phyloP scores from a whole-genome alignment of 306 rosid genomes.

The Fagus crenata region DNA sequence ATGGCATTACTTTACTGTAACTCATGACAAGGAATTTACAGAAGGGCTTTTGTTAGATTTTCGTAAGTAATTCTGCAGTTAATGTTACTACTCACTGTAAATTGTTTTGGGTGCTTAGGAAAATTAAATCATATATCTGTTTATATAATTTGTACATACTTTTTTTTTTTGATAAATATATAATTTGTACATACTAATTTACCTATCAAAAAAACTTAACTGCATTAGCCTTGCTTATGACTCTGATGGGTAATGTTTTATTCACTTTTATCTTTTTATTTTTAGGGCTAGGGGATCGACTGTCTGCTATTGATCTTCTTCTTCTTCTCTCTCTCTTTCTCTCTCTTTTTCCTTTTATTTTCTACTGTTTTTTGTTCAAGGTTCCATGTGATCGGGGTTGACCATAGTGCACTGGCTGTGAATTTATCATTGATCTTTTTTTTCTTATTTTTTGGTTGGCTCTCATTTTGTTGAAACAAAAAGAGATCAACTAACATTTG shows the following conservation, averaged over 20 bases:
- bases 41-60: neutral
- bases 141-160: neutral
- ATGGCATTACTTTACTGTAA: neutral
- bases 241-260: neutral
- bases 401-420: neutral
- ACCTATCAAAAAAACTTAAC: neutral
- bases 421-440: neutral
- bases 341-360: neutral
- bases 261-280: neutral
- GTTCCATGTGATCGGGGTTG: neutral
- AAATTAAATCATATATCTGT: neutral
- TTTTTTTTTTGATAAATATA: neutral
- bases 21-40: neutral
- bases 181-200: neutral
- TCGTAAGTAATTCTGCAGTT: neutral
- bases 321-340: neutral
- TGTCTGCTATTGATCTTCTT: too few relatives aligned
- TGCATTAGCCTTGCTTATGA: neutral
- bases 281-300: too few relatives aligned
- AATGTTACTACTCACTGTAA: neutral
- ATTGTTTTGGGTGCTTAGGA: neutral
- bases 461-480: too few relatives aligned
- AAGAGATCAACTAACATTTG: too few relatives aligned
- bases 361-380: neutral
- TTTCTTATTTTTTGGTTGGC: neutral